phyloP scores from a whole-genome alignment of 2,329 filamentous ascomycete species.

The Aureobasidium sp. region DNA sequence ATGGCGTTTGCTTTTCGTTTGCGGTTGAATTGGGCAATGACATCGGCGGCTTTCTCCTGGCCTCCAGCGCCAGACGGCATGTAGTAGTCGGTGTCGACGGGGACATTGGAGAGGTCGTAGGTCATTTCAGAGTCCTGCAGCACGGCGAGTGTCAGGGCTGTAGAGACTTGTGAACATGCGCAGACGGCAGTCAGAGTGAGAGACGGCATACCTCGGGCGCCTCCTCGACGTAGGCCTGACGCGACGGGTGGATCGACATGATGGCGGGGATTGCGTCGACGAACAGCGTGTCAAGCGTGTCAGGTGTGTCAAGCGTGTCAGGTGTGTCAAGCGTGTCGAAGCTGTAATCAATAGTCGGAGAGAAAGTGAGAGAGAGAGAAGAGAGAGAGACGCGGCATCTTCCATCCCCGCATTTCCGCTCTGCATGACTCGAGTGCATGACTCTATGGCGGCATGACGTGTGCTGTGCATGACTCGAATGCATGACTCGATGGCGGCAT shows the following conservation, averaged over 20 bases:
- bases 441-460: background rate
- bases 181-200: slow-evolving; percentile 2
- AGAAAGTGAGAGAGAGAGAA: too few relatives aligned
- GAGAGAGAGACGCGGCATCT: background rate
- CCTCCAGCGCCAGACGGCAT: slow-evolving; percentile 62
- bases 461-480: too few relatives aligned
- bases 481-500: background rate
- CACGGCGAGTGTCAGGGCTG: slow-evolving; percentile 19
- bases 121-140: slow-evolving; percentile 19
- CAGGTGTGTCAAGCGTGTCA: too few relatives aligned
- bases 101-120: slow-evolving; percentile 20
- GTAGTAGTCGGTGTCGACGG: slow-evolving; percentile 74
- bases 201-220: slow-evolving; percentile 28
- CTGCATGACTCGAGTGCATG: background rate
- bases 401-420: background rate
- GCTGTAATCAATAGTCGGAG: too few relatives aligned
- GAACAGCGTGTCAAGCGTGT: too few relatives aligned
- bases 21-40: slow-evolving; percentile 81
- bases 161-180: slow-evolving; percentile 29
- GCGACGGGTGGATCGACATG: slow-evolving; percentile 69
- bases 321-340: too few relatives aligned
- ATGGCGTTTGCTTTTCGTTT: slow-evolving; percentile 84
- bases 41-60: slow-evolving; percentile 75
- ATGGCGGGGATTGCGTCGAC: background rate
- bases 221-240: slow-evolving; percentile 92